Base-by-base conservation (phyloP, 306 rosid genomes). In the Acmispon strigosus region DNA sequence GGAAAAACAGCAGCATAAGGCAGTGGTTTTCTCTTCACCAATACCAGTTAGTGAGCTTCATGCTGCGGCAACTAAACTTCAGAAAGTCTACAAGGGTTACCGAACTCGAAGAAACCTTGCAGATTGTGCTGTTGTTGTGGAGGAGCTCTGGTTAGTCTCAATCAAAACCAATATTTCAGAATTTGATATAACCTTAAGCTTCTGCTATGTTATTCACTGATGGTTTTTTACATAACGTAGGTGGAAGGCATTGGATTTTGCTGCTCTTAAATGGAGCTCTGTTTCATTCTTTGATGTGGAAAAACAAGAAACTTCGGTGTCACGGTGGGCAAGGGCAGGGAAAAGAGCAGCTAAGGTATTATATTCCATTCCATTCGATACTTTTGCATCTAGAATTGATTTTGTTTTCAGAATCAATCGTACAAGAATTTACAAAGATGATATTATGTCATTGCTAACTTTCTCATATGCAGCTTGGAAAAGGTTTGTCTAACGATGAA, bases 91-190 rank as follows among this genome's bases (percentile, higher is more conserved):
- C 62, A 94, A 94, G 80, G 87, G 96, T 80, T 91, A 94, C 67
- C 82, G 97, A 1, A 94, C 97, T 0, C 39, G 99, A 72, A 82
- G 99, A 73, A 94, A 89, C 73, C 94, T 94, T 39, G 99, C 99
- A 11, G 99, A 94, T 76, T 94, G 99, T 81, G 99, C 97, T 5
- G 99, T 94, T 59, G 92, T 94, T 20, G 90, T 85, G 19, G 97
- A 94, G 69, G 99, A 94, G 75, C 87, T 94, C 14, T 94, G 99
- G 37, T 32, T 32, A 75, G 90, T 85, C n/a, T 41, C 53, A 6
- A 52, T 17, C 10, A 66, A 52, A 41, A 48, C 4, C 37, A 43
- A 6, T 36, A 1, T 12, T 16, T 54, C 14, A 54, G 2, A 13
- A 32, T 8, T 62, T 45, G 42, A 41, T 36, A 32, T 4, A 27